Conservation (phyloP, 2,329 filamentous ascomycete species). For the Calonectria honghensis region DNA sequence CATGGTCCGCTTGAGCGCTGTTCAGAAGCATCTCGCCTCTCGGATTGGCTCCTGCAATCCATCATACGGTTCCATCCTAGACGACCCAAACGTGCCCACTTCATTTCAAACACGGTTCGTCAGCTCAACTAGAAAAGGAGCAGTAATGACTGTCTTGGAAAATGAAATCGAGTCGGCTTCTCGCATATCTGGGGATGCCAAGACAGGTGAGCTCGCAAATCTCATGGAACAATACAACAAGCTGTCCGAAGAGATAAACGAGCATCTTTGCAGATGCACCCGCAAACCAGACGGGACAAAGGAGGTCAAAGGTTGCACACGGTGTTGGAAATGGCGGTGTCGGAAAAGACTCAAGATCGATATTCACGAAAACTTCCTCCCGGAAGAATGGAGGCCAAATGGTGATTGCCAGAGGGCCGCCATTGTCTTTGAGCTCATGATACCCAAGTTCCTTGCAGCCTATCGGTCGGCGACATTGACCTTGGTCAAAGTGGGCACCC, state of each 20-base stretch:
- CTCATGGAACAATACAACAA: constrained; percentile 42
- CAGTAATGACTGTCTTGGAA: background rate
- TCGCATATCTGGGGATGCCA: background rate
- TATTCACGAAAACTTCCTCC: constrained; percentile 64
- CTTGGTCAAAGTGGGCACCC: background rate
- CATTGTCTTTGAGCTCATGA: constrained; percentile 4
- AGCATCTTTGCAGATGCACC: constrained; percentile 44
- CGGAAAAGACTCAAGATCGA: constrained; percentile 58
- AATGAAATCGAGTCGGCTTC: constrained; percentile 29
- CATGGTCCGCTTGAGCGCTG: constrained; percentile 68
- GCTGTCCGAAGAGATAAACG: constrained; percentile 39
- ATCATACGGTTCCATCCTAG: constrained; percentile 67
- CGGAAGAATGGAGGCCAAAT: constrained; percentile 56
- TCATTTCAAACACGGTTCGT: constrained; percentile 35
- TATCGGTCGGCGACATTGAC: background rate
- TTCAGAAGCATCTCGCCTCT: constrained; percentile 46
- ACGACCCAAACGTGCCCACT: constrained; percentile 52
- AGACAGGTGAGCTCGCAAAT: constrained; percentile 12
- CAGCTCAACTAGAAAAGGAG: constrained; percentile 11
- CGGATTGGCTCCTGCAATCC: constrained; percentile 43
- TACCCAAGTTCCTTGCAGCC: background rate
- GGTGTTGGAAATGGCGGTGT: constrained; percentile 59
- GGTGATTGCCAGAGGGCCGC: constrained; percentile 64
- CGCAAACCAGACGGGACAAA: background rate
- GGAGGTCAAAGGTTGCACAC: constrained; percentile 52